Evolutionary conservation across 2,329 filamentous ascomycete genomes (phyloP), one percentile per base, ranked within the genome.

Genomic region (Fusarium denticulatum): DNA sequence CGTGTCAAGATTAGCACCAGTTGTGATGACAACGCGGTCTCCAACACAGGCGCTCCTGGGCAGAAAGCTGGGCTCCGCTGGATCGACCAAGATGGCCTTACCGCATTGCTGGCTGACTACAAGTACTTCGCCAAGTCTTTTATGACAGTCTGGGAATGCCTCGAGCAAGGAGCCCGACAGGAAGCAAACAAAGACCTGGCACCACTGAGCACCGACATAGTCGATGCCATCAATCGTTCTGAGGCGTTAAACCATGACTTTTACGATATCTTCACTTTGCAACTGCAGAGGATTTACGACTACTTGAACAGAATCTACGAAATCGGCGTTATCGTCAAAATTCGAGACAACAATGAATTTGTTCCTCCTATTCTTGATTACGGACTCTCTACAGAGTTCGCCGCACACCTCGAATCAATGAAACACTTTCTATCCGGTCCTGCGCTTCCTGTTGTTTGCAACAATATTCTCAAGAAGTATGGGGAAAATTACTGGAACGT

Each of bases 341-440:
- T 75, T 50, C 75, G 77, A 52, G 69, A 80, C 26, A 72, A 58
- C 26, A 58, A 79, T 28, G 43, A 73, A 50, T 55, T 32, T 10
- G 78, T 80, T 20, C 79, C 79, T 13, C 52, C 64, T n/a, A 52
- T 56, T 12, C 53, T 79, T 42, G 75, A 79, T 26, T 78, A 80
- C 60, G 43, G 71, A 26, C 56, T 79, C 13, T 55, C 60, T 13
- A 18, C 60, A 6, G 57, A 67, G 3, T 72, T 67, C 7, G 49
- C 72, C 14, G 55, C 72, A 24, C 73, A 56, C 14, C 64, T 80
- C 42, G 61, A 64, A 18, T 69, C 64, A 12, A 77, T 77, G 47
- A 77, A 73, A 37, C 67, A 63, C n/a, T 76, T 81, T 28, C 47
- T 81, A 22, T 77, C 78, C 37, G 71, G 74, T 12, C 76, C 80